phyloP scores from a whole-genome alignment of 2,329 filamentous ascomycete species.

The Hymenotorrendiella dingleyae region DNA sequence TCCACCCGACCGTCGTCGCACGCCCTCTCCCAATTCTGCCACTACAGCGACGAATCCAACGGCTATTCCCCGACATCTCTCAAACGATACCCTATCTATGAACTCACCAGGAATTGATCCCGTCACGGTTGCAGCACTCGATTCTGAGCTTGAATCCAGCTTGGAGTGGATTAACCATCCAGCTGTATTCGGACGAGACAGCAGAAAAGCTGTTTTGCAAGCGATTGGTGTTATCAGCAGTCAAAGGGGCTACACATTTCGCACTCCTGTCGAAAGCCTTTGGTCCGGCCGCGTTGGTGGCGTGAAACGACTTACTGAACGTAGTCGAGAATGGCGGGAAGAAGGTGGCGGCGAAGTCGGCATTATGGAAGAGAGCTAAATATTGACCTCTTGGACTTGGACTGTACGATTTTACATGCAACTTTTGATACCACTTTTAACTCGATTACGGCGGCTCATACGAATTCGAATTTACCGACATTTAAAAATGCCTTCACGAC shows the following conservation, averaged over 20 bases:
- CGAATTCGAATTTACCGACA: too few relatives aligned
- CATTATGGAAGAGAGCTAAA: conserved; percentile 30
- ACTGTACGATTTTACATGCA: conserved; percentile 3
- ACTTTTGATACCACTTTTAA: too few relatives aligned
- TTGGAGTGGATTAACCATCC: conserved; percentile 98
- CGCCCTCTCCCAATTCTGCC: conserved; percentile 40
- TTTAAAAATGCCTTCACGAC: too few relatives aligned
- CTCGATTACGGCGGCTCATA: too few relatives aligned
- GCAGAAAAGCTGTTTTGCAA: conserved; percentile 90
- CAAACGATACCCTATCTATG: conserved; percentile 41
- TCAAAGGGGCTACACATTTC: conserved; percentile 89
- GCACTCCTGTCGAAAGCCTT: conserved; percentile 79
- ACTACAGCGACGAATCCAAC: conserved; percentile 20
- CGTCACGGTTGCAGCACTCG: conserved; percentile 75
- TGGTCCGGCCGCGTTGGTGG: conserved; percentile 76
- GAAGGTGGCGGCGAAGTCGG: conserved; percentile 43
- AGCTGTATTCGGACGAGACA: conserved; percentile 88
- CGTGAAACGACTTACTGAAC: conserved; percentile 73
- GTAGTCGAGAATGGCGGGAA: conserved; percentile 88
- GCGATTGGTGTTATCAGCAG: conserved; percentile 95
- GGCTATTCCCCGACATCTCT: conserved; percentile 45
- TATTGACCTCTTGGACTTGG: neutral
- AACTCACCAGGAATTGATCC: conserved; percentile 74
- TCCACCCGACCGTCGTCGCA: conserved; percentile 32
- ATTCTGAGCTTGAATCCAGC: conserved; percentile 82